Percentiles rank a stretch among this genome's conserved stretches.
Evolutionary conservation across 192 early-diverging fungal species (phyloP).

Genomic region (Funneliformis geosporum): DNA sequence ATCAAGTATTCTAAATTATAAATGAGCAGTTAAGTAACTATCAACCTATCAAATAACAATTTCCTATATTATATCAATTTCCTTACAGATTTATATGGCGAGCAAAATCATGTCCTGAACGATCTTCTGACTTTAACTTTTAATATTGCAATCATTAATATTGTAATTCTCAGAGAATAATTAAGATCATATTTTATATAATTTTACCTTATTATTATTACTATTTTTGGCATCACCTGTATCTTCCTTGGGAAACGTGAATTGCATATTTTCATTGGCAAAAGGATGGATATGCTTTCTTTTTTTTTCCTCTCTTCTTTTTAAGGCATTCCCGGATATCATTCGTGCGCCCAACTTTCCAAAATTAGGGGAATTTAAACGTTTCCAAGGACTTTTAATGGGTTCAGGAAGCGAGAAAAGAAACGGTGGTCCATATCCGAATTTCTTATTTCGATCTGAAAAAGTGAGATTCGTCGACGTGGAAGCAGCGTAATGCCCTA

Average conservation of each 20-base stretch:
- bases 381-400: background rate
- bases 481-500: background rate
- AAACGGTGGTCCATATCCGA: background rate
- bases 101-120: background rate
- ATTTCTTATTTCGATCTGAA: background rate
- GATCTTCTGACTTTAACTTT: background rate
- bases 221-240: background rate
- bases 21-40: background rate
- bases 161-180: background rate
- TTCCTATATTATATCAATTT: background rate
- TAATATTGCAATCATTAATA: background rate
- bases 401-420: constrained; percentile 6
- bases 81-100: background rate
- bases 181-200: background rate
- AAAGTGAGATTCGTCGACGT: background rate
- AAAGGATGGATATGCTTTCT: background rate
- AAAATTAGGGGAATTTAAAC: background rate
- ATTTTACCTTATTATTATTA: background rate
- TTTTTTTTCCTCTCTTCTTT: background rate
- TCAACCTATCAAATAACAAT: background rate
- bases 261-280: background rate
- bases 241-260: background rate
- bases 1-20: background rate
- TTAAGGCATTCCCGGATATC: background rate
- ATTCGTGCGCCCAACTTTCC: background rate